Percentiles rank a stretch among this genome's conserved stretches.
Evolutionary conservation across 768 basidiomycete genomes (phyloP).

Genomic region (Hericium rajendrae): DNA sequence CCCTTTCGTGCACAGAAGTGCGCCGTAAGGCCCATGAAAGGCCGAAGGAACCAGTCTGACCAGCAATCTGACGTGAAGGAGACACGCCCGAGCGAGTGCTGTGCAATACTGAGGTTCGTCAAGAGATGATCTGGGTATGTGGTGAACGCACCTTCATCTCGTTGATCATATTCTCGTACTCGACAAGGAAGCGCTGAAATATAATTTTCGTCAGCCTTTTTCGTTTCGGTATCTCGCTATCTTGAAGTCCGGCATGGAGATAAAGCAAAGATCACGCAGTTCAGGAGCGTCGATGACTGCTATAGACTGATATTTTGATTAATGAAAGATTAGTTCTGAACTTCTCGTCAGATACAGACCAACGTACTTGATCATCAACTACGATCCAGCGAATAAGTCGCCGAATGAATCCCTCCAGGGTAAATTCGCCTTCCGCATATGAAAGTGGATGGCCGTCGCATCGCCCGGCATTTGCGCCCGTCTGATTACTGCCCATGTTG

Average conservation of each 20-base stretch:
- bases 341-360: background rate
- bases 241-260: constrained; percentile 16
- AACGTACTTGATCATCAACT: constrained; percentile 27
- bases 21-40: constrained; percentile 34
- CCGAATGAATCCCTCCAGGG: constrained; percentile 16
- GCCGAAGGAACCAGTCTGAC: constrained; percentile 25
- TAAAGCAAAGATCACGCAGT: constrained; percentile 25
- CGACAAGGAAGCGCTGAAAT: constrained; percentile 15
- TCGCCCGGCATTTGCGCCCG: too few species aligned
- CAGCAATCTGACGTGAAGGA: constrained; percentile 10
- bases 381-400: constrained; percentile 17
- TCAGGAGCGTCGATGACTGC: constrained; percentile 28
- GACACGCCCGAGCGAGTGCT: background rate
- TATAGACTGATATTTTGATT: constrained; percentile 20
- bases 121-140: too few species aligned
- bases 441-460: background rate
- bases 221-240: constrained; percentile 27
- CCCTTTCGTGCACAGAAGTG: constrained; percentile 26
- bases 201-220: constrained; percentile 22
- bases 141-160: constrained; percentile 20
- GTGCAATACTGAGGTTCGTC: background rate
- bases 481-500: too few species aligned
- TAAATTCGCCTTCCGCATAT: constrained; percentile 6
- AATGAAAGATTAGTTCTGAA: background rate
- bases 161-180: constrained; percentile 13